Conservation (phyloP, 2,329 filamentous ascomycete species). For the Fusarium begoniae region DNA sequence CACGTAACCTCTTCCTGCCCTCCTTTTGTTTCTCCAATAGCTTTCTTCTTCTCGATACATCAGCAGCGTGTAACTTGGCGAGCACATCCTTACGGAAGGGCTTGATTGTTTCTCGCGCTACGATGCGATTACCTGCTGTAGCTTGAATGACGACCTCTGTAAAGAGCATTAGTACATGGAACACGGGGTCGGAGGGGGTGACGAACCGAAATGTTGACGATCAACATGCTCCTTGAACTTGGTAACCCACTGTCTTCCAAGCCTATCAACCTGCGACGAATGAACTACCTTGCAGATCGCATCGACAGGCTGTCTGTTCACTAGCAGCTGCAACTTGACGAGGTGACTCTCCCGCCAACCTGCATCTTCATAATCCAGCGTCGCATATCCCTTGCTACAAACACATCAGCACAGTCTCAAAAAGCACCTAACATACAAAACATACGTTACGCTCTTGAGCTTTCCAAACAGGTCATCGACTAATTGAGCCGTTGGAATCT, state of each 20-base stretch:
- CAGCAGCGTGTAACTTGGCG: constrained; percentile 90
- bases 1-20: constrained; percentile 85
- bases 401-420: neutral
- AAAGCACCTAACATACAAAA: neutral
- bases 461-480: constrained; percentile 99
- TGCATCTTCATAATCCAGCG: constrained; percentile 95
- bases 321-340: constrained; percentile 88
- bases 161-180: neutral
- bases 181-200: neutral
- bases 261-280: constrained; percentile 77
- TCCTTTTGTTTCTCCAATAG: constrained; percentile 97
- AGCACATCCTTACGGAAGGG: constrained; percentile 96
- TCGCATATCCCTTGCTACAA: constrained; percentile 84
- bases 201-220: constrained; percentile 83
- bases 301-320: constrained; percentile 93
- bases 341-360: constrained; percentile 84
- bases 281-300: constrained; percentile 94
- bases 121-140: constrained; percentile 80
- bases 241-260: constrained; percentile 87
- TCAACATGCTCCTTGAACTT: constrained; percentile 98
- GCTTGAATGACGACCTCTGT: constrained; percentile 92
- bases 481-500: constrained; percentile 85
- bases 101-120: constrained; percentile 94
- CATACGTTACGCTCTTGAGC: constrained; percentile 82
- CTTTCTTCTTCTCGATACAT: constrained; percentile 84